A percentile compares a stretch with the other conserved stretches of the same genome.
Evolutionary conservation across 352 stramenopile genomes (phyloP).

Genomic region (Pythium phragmiticola): DNA sequence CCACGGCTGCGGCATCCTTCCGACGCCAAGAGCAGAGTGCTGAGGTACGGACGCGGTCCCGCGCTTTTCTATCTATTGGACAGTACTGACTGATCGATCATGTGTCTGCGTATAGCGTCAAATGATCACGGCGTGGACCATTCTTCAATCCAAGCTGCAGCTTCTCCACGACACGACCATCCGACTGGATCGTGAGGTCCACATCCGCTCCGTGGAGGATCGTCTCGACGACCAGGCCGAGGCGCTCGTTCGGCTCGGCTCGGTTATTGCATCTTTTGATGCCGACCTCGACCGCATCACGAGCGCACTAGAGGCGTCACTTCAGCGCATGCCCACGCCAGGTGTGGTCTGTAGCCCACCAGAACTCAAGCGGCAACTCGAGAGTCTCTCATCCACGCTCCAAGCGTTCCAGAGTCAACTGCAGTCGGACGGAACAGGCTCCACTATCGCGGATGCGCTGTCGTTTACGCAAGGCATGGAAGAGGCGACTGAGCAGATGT

Average conservation of each 20-base stretch:
- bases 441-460: slow-evolving; percentile 32
- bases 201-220: slow-evolving; percentile 28
- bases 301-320: slow-evolving; percentile 31
- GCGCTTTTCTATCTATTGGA: background rate
- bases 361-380: slow-evolving; percentile 37
- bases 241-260: slow-evolving; percentile 27
- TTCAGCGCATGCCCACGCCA: slow-evolving; percentile 40
- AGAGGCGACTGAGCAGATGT: slow-evolving; percentile 27
- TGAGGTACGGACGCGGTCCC: slow-evolving; percentile 31
- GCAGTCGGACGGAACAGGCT: slow-evolving; percentile 21
- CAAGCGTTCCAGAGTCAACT: slow-evolving; percentile 34
- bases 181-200: slow-evolving; percentile 39
- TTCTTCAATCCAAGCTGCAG: slow-evolving; percentile 53
- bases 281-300: slow-evolving; percentile 29
- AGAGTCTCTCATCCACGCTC: slow-evolving; percentile 29
- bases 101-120: slow-evolving; percentile 34
- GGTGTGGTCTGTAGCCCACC: slow-evolving; percentile 25
- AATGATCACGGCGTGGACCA: slow-evolving; percentile 38
- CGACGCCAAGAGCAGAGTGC: slow-evolving; percentile 42
- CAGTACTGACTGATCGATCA: background rate
- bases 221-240: slow-evolving; percentile 30
- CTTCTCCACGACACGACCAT: slow-evolving; percentile 44
- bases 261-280: slow-evolving; percentile 17
- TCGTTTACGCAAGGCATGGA: slow-evolving; percentile 35
- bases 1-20: slow-evolving; percentile 37